Conservation (phyloP, 2,329 filamentous ascomycete species). For the Simplicillium sp. region DNA sequence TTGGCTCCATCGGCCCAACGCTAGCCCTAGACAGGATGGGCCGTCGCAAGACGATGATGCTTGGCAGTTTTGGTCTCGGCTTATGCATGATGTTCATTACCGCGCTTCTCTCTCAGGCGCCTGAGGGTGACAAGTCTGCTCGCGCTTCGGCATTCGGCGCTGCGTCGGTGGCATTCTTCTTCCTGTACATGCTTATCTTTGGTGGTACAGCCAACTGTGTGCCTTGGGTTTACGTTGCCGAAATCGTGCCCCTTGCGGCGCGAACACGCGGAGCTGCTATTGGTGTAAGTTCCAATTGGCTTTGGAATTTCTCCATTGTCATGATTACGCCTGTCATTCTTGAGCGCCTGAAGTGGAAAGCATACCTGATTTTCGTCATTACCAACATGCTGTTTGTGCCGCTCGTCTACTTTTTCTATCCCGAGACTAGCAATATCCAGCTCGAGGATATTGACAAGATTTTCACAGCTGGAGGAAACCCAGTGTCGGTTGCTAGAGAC, state of each 20-base stretch:
- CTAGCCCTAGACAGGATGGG: slow-evolving; percentile 26
- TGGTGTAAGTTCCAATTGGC: slow-evolving; percentile 24
- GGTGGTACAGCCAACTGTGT: slow-evolving; percentile 19
- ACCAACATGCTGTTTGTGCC: slow-evolving; percentile 35
- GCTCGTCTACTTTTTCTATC: slow-evolving; percentile 35
- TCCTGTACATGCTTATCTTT: slow-evolving; percentile 13
- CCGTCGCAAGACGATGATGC: slow-evolving; percentile 32
- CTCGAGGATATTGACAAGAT: slow-evolving; percentile 43
- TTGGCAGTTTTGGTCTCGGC: slow-evolving; percentile 21
- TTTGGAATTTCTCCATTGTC: slow-evolving; percentile 28
- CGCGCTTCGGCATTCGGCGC: slow-evolving; percentile 7
- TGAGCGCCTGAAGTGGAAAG: slow-evolving; percentile 36
- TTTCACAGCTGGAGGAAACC: slow-evolving; percentile 19
- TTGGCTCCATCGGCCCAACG: slow-evolving; percentile 24
- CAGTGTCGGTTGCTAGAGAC: slow-evolving; percentile 7
- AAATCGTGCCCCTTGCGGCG: slow-evolving; percentile 22
- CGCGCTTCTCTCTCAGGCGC: slow-evolving; percentile 17
- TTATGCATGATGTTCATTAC: slow-evolving; percentile 28
- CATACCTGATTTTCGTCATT: slow-evolving; percentile 42
- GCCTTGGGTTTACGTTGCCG: slow-evolving; percentile 26
- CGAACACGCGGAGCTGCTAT: slow-evolving; percentile 21
- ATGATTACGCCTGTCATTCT: slow-evolving; percentile 43
- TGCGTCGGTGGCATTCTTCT: slow-evolving; percentile 26
- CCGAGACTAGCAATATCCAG: slow-evolving; percentile 38
- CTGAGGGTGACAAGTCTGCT: neutral